Evolutionary conservation across 2,329 filamentous ascomycete genomes (phyloP).

Genomic region (Calonectria pteridis): DNA sequence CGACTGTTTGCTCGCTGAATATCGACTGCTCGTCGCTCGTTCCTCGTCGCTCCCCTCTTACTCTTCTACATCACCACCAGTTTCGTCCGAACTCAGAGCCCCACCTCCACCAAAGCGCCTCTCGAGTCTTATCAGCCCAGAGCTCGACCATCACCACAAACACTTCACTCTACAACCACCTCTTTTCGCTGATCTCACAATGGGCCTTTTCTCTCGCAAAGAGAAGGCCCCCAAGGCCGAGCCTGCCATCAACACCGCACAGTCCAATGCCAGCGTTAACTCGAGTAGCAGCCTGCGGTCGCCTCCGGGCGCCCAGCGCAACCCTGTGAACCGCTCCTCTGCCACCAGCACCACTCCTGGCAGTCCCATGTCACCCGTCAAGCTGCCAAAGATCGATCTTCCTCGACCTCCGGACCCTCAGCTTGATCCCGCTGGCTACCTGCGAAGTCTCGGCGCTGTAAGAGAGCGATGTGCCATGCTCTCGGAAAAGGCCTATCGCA

Average conservation of each 20-base stretch:
- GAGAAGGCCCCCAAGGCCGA: constrained; percentile 62
- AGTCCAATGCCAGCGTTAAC: constrained; percentile 64
- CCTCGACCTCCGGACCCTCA: constrained; percentile 89
- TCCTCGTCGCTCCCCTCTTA: constrained; percentile 33
- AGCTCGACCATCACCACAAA: constrained; percentile 26
- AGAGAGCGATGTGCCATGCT: constrained; percentile 82
- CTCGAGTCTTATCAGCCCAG: constrained; percentile 38
- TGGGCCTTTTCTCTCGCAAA: constrained; percentile 70
- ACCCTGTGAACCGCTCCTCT: constrained; percentile 63
- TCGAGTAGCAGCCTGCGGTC: constrained; percentile 58
- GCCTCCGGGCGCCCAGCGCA: constrained; percentile 38
- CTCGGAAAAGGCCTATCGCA: constrained; percentile 80
- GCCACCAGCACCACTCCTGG: constrained; percentile 61
- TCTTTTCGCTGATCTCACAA: constrained; percentile 46
- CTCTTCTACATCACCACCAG: constrained; percentile 28
- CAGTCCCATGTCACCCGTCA: constrained; percentile 64
- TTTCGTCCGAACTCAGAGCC: constrained; percentile 33
- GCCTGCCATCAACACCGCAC: constrained; percentile 56
- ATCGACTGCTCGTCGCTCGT: constrained; percentile 37
- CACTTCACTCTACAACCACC: constrained; percentile 19
- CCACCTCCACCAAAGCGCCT: constrained; percentile 37
- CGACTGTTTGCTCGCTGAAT: constrained; percentile 38
- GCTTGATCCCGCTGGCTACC: constrained; percentile 89
- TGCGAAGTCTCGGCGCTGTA: constrained; percentile 90
- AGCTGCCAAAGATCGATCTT: constrained; percentile 81